Conservation (phyloP, 2,329 filamentous ascomycete genomes). For the Zymoseptoria passerinii region DNA sequence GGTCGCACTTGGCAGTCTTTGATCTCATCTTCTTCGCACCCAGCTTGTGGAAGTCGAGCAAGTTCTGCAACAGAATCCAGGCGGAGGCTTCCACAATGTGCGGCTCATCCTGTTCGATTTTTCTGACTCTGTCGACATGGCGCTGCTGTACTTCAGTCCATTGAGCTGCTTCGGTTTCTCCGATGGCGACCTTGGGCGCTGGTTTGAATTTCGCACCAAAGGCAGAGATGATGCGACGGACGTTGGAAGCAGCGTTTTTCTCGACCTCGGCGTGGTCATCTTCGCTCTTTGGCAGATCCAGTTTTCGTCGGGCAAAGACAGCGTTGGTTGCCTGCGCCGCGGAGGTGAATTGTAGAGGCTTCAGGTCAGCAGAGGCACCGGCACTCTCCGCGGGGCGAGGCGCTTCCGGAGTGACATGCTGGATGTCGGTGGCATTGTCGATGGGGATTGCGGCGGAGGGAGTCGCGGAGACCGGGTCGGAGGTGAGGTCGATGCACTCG, state of each 20-base stretch:
- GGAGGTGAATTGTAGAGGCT: background rate
- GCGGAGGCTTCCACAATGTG: slow-evolving; percentile 7
- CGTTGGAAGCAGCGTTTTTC: slow-evolving; percentile 3
- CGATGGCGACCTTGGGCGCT: slow-evolving; percentile 4
- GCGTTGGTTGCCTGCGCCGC: background rate
- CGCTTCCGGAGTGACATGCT: background rate
- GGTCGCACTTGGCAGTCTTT: background rate
- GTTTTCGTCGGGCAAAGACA: background rate
- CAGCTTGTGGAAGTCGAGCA: slow-evolving; percentile 9
- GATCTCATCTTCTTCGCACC: slow-evolving; percentile 3
- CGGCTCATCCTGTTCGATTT: slow-evolving; percentile 2
- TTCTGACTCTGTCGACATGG: slow-evolving; percentile 10
- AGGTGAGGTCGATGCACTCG: background rate
- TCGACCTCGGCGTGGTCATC: slow-evolving; percentile 9
- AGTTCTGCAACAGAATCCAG: slow-evolving; percentile 10
- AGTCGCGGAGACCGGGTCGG: background rate
- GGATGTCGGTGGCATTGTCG: background rate
- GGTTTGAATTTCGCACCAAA: slow-evolving; percentile 5
- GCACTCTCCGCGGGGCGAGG: background rate
- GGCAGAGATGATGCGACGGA: slow-evolving; percentile 5
- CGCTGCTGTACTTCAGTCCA: slow-evolving; percentile 9
- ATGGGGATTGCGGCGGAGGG: no score
- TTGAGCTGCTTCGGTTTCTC: slow-evolving; percentile 3
- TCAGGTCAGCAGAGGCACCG: background rate
- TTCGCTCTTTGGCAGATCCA: background rate